A percentile compares a stretch with the other conserved stretches of the same genome.
phyloP scores from a whole-genome alignment of 805 yeast species.

The Yarrowia keelungensis region DNA sequence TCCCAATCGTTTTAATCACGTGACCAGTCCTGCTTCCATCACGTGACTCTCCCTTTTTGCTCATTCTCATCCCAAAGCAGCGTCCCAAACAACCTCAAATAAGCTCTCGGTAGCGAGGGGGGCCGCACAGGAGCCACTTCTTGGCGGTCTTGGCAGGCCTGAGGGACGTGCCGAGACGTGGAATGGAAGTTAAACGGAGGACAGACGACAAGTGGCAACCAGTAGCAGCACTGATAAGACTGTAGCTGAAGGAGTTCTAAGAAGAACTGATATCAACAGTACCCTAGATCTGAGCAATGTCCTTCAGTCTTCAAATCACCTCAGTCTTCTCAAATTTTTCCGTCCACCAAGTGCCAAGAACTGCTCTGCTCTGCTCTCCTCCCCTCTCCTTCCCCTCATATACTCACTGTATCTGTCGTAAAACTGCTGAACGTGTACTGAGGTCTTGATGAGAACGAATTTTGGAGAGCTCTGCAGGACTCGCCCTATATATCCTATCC shows the following conservation, averaged over 20 bases:
- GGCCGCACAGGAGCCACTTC: slow-evolving; percentile 27
- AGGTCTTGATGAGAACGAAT: too few relatives aligned
- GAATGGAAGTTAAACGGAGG: not conserved
- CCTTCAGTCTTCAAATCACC: not conserved
- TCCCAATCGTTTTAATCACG: too few relatives aligned
- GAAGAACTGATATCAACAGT: too few relatives aligned
- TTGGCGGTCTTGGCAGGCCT: slow-evolving; percentile 16
- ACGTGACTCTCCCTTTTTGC: not conserved
- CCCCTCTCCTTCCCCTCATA: not conserved
- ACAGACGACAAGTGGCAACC: not conserved
- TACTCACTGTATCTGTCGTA: slow-evolving; percentile 30
- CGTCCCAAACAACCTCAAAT: slow-evolving; percentile 1
- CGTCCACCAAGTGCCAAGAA: not conserved
- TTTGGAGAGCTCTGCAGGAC: not conserved
- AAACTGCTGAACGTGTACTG: too few relatives aligned
- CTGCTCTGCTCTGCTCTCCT: slow-evolving; percentile 13
- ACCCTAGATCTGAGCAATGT: too few relatives aligned
- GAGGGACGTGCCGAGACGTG: not conserved
- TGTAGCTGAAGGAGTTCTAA: too few relatives aligned
- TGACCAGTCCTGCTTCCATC: not conserved
- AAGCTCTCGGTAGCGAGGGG: not conserved
- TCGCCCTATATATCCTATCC: slow-evolving; percentile 1
- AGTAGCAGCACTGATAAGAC: not conserved
- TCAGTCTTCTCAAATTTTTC: not conserved
- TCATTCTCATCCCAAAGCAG: not conserved